phyloP scores from a whole-genome alignment of 1,284 basidiomycete species.

The Sphaerobolus stellatus region DNA sequence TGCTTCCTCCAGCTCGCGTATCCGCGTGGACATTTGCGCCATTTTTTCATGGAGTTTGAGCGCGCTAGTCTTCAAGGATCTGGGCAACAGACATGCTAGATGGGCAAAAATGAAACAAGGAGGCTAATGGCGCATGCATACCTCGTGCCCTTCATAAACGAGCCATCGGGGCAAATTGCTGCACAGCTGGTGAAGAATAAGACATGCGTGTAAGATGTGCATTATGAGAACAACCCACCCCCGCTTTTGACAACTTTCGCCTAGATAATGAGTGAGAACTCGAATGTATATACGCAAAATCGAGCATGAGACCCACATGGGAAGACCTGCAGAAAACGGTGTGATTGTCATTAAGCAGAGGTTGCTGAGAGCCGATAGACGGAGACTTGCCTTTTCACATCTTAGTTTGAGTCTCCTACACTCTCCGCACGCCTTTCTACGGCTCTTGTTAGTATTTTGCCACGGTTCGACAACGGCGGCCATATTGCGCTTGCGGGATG shows the following conservation, averaged over 20 bases:
- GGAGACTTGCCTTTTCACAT: slow-evolving; percentile 7
- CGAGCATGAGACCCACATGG: slow-evolving; percentile 1
- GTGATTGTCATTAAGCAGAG: not conserved
- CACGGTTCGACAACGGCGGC: slow-evolving; percentile 1
- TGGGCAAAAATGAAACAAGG: not conserved
- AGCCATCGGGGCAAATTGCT: slow-evolving; percentile 68
- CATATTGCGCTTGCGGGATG: no score
- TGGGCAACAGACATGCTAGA: not conserved
- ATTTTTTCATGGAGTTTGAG: slow-evolving; percentile 59
- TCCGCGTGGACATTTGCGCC: slow-evolving; percentile 50
- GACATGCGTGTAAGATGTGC: not conserved
- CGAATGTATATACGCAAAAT: not conserved
- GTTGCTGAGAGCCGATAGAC: not conserved
- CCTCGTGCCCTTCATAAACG: slow-evolving; percentile 18
- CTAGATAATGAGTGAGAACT: not conserved
- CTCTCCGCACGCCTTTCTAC: slow-evolving; percentile 13
- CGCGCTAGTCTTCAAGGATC: slow-evolving; percentile 13
- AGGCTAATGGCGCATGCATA: not conserved
- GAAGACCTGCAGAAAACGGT: slow-evolving; percentile 6
- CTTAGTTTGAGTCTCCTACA: slow-evolving; percentile 12
- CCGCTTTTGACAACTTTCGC: slow-evolving; percentile 13
- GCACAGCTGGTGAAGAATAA: slow-evolving; percentile 44
- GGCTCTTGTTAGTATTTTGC: slow-evolving; percentile 8
- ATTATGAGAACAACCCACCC: not conserved
- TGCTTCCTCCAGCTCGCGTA: slow-evolving; percentile 58